phyloP scores from a whole-genome alignment of 345 rosid species.

The Aethionema arabicum region DNA sequence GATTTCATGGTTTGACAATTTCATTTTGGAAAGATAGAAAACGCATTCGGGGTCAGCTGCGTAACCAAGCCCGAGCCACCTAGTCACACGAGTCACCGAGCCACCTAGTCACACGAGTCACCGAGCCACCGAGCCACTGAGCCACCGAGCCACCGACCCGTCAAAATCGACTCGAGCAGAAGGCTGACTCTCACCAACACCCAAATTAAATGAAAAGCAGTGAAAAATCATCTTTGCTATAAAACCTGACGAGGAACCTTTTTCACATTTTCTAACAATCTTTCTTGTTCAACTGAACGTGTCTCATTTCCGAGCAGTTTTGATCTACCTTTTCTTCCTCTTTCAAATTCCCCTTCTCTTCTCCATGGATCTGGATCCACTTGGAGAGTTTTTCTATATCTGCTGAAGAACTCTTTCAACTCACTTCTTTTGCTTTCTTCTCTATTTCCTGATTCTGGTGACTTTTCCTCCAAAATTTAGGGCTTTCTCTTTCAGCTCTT shows the following conservation, averaged over 20 bases:
- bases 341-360: slow-evolving; percentile 20
- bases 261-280: slow-evolving; percentile 38
- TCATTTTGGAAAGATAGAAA: neutral
- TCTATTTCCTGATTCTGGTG: slow-evolving; percentile 28
- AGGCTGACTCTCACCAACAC: neutral
- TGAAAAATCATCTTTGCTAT: slow-evolving; percentile 6
- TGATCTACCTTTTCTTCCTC: slow-evolving; percentile 29
- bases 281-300: slow-evolving; percentile 24
- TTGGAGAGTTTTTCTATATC: slow-evolving; percentile 12
- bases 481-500: slow-evolving; percentile 34
- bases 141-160: slow-evolving; percentile 24
- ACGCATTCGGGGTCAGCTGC: slow-evolving; percentile 12
- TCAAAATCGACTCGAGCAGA: slow-evolving; percentile 28
- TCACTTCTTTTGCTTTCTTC: slow-evolving; percentile 30
- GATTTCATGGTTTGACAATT: slow-evolving; percentile 4
- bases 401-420: slow-evolving; percentile 25
- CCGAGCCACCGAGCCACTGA: neutral
- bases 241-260: slow-evolving; percentile 41
- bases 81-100: neutral
- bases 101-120: neutral
- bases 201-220: neutral
- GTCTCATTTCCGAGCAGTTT: slow-evolving; percentile 36
- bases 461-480: slow-evolving; percentile 21
- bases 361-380: slow-evolving; percentile 40
- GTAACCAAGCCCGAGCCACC: neutral